These are phyloP conservation scores for Gnomoniopsis sp. DNA, from an alignment of 2,329 filamentous ascomycete genomes.

Conservation along the genomic window DNA sequence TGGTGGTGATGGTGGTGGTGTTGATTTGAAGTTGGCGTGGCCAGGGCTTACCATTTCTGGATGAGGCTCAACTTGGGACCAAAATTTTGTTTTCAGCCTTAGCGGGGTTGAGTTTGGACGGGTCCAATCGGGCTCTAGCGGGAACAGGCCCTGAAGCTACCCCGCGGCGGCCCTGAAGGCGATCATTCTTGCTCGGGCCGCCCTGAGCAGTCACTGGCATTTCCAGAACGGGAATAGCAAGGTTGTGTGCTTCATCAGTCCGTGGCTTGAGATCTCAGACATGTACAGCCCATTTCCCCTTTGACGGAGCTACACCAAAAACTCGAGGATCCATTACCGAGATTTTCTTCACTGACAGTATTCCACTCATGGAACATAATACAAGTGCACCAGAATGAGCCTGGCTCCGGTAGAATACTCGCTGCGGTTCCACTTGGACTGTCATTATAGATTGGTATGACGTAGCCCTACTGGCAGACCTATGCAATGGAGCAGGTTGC, in stretches of 20 bases:
- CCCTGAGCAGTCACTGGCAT: background rate
- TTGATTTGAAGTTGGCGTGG: background rate
- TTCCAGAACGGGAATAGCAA: background rate
- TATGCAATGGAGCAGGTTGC: conserved; percentile 5
- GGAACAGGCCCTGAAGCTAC: conserved; percentile 15
- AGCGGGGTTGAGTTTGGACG: conserved; percentile 4
- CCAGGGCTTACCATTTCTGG: background rate
- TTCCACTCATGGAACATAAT: background rate
- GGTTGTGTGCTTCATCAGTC: background rate
- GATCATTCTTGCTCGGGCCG: too few relatives aligned
- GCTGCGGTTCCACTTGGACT: background rate
- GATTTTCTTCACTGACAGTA: background rate
- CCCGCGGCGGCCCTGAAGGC: conserved; percentile 6
- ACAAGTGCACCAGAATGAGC: background rate
- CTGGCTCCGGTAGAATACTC: background rate
- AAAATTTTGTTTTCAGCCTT: conserved; percentile 16
- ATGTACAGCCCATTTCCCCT: background rate
- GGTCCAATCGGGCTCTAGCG: conserved; percentile 14
- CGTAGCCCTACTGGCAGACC: conserved; percentile 8
- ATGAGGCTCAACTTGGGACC: background rate
- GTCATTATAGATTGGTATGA: conserved; percentile 3
- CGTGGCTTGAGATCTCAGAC: background rate
- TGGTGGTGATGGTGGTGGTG: conserved; percentile 1
- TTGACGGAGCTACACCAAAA: background rate
- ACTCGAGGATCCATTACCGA: background rate